Percentiles rank a stretch among this genome's conserved stretches.
Conservation (phyloP, 192 early-diverging fungal genomes). For the Paraglomus occultum region DNA sequence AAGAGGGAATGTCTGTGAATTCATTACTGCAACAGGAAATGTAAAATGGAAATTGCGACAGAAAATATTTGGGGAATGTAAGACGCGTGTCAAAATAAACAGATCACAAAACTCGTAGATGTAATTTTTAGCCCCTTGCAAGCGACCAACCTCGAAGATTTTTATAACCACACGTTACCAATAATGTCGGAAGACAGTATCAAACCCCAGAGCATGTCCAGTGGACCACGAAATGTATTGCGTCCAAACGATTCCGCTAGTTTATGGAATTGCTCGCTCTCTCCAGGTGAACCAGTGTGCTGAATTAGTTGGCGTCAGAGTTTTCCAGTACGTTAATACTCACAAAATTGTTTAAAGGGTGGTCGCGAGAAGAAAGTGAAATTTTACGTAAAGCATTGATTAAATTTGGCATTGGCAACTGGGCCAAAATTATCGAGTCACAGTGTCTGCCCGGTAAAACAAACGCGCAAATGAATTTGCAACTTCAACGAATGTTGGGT, state of each 20-base stretch:
- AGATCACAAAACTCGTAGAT: conserved; percentile 10
- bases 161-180: conserved; percentile 4
- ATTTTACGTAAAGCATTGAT: conserved; percentile 80
- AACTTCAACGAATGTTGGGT: conserved; percentile 90
- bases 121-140: background rate
- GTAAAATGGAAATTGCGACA: background rate
- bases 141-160: background rate
- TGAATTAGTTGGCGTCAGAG: background rate
- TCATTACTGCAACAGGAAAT: background rate
- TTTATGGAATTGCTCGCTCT: conserved; percentile 93
- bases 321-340: background rate
- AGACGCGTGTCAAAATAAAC: conserved; percentile 3
- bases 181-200: conserved; percentile 30
- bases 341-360: conserved; percentile 49
- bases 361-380: conserved; percentile 84
- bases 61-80: background rate
- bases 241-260: conserved; percentile 92
- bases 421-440: conserved; percentile 92
- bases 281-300: conserved; percentile 55
- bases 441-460: conserved; percentile 91
- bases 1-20: conserved; percentile 8
- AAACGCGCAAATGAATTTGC: conserved; percentile 97
- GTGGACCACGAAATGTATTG: conserved; percentile 85
- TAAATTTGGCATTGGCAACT: conserved; percentile 91
- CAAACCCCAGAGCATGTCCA: conserved; percentile 88